Evolutionary conservation across 768 basidiomycete species (phyloP).

Genomic region (Suillus ampliporus): DNA sequence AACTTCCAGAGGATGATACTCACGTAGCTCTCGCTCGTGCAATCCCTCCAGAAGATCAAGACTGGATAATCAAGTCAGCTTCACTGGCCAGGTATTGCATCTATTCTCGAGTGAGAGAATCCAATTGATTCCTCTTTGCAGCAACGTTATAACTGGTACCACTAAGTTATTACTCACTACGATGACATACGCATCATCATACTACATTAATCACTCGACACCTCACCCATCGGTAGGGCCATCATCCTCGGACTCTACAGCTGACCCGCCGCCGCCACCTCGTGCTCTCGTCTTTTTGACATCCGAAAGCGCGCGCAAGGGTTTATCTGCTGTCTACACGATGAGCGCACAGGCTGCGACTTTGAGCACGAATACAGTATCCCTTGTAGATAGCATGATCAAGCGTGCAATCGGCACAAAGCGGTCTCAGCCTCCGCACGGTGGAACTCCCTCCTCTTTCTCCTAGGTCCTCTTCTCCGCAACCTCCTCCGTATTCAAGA

Average conservation of each 20-base stretch:
- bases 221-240: constrained; percentile 47
- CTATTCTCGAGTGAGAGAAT: constrained; percentile 41
- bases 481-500: background rate
- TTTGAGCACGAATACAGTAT: constrained; percentile 66
- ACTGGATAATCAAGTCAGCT: constrained; percentile 58
- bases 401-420: constrained; percentile 57
- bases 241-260: constrained; percentile 30
- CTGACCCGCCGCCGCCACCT: constrained; percentile 13
- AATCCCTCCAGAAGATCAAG: constrained; percentile 69
- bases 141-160: constrained; percentile 70
- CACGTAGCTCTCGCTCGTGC: constrained; percentile 62
- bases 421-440: background rate
- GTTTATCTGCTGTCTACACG: constrained; percentile 65
- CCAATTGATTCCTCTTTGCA: constrained; percentile 30
- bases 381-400: constrained; percentile 64
- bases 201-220: constrained; percentile 63
- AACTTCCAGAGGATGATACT: constrained; percentile 58
- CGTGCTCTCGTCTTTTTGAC: constrained; percentile 62
- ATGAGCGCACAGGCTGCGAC: constrained; percentile 70
- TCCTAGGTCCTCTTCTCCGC: constrained; percentile 4
- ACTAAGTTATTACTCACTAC: constrained; percentile 68
- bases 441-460: constrained; percentile 7
- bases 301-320: constrained; percentile 61
- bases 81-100: constrained; percentile 41
- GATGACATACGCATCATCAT: constrained; percentile 63